A percentile compares a stretch with the other conserved stretches of the same genome.
phyloP scores from a whole-genome alignment of 2,329 filamentous ascomycete species.

The Calonectria honghensis region DNA sequence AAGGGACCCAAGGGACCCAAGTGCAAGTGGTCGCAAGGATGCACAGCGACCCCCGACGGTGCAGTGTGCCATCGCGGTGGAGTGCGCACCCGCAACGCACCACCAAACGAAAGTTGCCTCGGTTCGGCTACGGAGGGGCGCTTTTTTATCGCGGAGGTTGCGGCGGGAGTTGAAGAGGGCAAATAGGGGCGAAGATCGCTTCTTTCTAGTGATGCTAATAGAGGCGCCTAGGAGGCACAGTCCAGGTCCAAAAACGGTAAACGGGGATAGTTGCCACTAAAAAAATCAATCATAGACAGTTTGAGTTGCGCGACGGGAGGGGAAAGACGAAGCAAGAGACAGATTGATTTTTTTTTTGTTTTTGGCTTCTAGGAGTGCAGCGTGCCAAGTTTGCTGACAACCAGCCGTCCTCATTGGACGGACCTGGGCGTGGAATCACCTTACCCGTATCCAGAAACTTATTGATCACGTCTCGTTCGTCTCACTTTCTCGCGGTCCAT shows the following conservation, averaged over 20 bases:
- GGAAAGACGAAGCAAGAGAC: background rate
- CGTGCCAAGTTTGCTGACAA: background rate
- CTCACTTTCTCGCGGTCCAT: background rate
- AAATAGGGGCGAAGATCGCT: constrained; percentile 16
- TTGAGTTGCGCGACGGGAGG: background rate
- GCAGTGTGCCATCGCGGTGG: constrained; percentile 19
- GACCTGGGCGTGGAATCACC: background rate
- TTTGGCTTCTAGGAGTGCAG: background rate
- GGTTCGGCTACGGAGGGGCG: constrained; percentile 38
- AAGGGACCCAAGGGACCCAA: background rate
- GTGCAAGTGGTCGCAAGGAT: background rate
- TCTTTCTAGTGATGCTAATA: background rate
- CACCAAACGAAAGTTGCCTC: constrained; percentile 29
- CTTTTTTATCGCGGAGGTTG: constrained; percentile 19
- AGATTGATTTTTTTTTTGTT: background rate
- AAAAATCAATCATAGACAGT: background rate
- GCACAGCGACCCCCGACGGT: constrained; percentile 6
- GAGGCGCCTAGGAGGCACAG: constrained; percentile 11
- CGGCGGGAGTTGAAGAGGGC: constrained; percentile 18
- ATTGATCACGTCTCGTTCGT: background rate
- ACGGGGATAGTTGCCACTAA: background rate
- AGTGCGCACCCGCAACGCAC: constrained; percentile 23
- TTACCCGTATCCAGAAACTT: background rate
- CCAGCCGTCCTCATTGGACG: background rate
- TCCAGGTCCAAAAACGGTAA: background rate